Evolutionary conservation across 768 basidiomycete species (phyloP).

Genomic region (Mycena leptocephala): DNA sequence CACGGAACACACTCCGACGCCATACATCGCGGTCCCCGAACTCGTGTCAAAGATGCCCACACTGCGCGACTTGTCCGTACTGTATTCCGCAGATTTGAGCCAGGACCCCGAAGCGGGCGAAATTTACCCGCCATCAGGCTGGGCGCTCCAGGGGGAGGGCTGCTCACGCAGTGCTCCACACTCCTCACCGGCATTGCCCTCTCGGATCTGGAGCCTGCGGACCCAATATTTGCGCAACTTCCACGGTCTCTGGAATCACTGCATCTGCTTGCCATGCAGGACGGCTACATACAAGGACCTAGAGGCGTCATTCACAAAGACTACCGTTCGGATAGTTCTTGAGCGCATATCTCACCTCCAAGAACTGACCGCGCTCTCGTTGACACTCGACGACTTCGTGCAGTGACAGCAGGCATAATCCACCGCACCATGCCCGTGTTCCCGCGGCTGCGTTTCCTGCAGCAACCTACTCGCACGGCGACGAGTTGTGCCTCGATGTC

Average conservation of each 20-base stretch:
- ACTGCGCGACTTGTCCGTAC: neutral
- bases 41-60: neutral
- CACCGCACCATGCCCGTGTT: neutral
- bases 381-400: neutral
- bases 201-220: neutral
- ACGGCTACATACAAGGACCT: neutral
- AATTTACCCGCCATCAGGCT: neutral
- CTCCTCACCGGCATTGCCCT: neutral
- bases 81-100: neutral
- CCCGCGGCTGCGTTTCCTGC: neutral
- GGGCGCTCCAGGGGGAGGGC: neutral
- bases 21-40: neutral
- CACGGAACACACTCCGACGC: conserved; percentile 21
- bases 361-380: neutral
- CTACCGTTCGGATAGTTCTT: neutral
- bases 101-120: neutral
- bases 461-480: neutral
- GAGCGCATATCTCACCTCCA: neutral
- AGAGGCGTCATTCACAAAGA: neutral
- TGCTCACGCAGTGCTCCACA: neutral
- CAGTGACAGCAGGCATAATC: neutral
- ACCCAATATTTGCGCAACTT: neutral
- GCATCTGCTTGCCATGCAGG: neutral
- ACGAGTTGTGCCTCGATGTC: neutral
- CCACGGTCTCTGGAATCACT: neutral